phyloP scores from a whole-genome alignment of 2,329 filamentous ascomycete species.

The Lasiodiplodia gonubiensis region DNA sequence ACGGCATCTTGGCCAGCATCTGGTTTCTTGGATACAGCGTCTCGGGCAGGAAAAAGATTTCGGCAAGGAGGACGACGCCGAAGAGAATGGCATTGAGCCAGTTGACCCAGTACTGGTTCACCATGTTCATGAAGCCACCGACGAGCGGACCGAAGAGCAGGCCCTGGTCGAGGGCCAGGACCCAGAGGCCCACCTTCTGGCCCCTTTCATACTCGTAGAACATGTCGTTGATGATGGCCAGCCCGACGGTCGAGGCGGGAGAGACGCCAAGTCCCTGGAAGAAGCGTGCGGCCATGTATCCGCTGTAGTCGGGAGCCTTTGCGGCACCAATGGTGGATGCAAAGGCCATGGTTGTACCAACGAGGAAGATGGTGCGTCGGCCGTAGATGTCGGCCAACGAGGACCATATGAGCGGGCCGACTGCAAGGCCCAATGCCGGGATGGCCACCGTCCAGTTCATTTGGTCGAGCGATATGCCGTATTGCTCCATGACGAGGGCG shows the following conservation, averaged over 20 bases:
- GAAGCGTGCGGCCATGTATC: slow-evolving; percentile 64
- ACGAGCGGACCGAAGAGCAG: slow-evolving; percentile 57
- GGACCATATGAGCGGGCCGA: slow-evolving; percentile 41
- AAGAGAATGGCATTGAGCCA: slow-evolving; percentile 63
- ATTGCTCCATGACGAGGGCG: slow-evolving; percentile 55
- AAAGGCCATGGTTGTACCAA: slow-evolving; percentile 51
- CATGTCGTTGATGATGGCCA: slow-evolving; percentile 61
- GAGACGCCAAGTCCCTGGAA: slow-evolving; percentile 64
- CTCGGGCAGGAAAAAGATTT: slow-evolving; percentile 60
- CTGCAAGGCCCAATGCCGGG: slow-evolving; percentile 39
- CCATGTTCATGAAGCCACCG: slow-evolving; percentile 59
- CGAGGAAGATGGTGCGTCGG: slow-evolving; percentile 54
- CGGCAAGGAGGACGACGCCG: slow-evolving; percentile 53
- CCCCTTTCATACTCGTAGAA: slow-evolving; percentile 64
- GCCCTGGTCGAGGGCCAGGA: slow-evolving; percentile 61
- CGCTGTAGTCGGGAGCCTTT: slow-evolving; percentile 49
- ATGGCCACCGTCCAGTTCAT: slow-evolving; percentile 63
- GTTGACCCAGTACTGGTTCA: slow-evolving; percentile 58
- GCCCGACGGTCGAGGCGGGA: slow-evolving; percentile 60
- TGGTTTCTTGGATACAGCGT: slow-evolving; percentile 61
- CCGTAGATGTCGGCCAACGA: slow-evolving; percentile 43
- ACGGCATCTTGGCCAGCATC: slow-evolving; percentile 52
- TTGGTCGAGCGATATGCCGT: slow-evolving; percentile 47
- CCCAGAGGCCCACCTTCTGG: slow-evolving; percentile 62
- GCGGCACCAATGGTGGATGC: slow-evolving; percentile 52